phyloP scores from a whole-genome alignment of 768 basidiomycete species.

The Panaeolus cyanescens region DNA sequence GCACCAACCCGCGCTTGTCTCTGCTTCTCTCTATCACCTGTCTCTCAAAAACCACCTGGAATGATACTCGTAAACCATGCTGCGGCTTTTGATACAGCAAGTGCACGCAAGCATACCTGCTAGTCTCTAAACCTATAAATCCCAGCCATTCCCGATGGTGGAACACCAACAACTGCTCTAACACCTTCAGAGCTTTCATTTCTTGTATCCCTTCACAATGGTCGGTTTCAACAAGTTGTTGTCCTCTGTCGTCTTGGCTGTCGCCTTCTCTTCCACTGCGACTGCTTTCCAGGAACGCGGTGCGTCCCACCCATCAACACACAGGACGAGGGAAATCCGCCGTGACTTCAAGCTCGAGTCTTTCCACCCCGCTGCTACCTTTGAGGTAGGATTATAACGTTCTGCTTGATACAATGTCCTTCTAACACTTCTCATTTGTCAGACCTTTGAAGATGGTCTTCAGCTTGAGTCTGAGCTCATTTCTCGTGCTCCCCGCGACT shows the following conservation, averaged over 20 bases:
- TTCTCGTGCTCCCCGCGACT: slow-evolving; percentile 13
- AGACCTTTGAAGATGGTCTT: slow-evolving; percentile 31
- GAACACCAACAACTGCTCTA: not conserved
- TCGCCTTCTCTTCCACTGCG: slow-evolving; percentile 18
- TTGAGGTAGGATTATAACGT: slow-evolving; percentile 18
- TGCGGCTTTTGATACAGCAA: not conserved
- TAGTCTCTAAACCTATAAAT: not conserved
- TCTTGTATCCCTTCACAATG: slow-evolving; percentile 10
- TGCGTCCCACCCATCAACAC: slow-evolving; percentile 20
- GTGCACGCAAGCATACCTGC: not conserved
- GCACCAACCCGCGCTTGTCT: not conserved
- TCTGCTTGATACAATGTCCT: too few relatives aligned
- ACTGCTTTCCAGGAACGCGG: slow-evolving; percentile 6
- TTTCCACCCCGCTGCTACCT: slow-evolving; percentile 25
- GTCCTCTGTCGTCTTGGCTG: slow-evolving; percentile 24
- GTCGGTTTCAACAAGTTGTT: slow-evolving; percentile 26
- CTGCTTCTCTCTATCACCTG: not conserved
- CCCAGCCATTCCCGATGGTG: not conserved
- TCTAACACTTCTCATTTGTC: not conserved
- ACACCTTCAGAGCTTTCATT: not conserved
- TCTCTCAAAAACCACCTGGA: not conserved
- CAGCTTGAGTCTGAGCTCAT: slow-evolving; percentile 17
- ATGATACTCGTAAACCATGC: not conserved
- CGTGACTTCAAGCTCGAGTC: slow-evolving; percentile 23
- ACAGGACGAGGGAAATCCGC: slow-evolving; percentile 23